These are phyloP conservation scores for Brasilioporus rufonigricans DNA, from an alignment of 768 basidiomycete genomes.

Conservation along the genomic window DNA sequence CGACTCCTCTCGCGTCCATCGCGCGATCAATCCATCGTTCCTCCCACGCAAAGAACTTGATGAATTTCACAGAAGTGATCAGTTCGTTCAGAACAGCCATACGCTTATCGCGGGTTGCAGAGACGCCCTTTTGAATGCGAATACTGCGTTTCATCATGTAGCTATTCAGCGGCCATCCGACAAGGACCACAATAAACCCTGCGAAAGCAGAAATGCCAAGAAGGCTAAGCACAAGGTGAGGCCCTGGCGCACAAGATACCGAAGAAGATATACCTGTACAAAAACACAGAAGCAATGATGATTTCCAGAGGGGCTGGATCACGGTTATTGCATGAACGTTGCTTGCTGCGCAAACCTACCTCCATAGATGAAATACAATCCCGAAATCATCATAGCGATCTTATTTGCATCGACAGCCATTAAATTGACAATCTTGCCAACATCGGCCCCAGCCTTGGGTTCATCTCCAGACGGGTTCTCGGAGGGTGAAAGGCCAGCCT, in stretches of 20 bases:
- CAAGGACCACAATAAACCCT: constrained; percentile 40
- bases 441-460: constrained; percentile 75
- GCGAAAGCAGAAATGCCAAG: constrained; percentile 47
- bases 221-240: constrained; percentile 52
- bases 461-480: constrained; percentile 39
- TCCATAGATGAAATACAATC: constrained; percentile 66
- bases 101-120: constrained; percentile 39
- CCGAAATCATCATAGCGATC: constrained; percentile 53
- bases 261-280: constrained; percentile 59
- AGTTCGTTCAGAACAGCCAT: constrained; percentile 47
- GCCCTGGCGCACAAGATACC: constrained; percentile 14
- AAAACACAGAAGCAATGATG: constrained; percentile 64
- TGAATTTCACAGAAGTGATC: constrained; percentile 39
- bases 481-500: constrained; percentile 11
- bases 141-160: constrained; percentile 38
- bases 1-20: constrained; percentile 53
- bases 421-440: constrained; percentile 87
- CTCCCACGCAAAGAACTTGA: constrained; percentile 46
- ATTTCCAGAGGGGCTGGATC: constrained; percentile 70
- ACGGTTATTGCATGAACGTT: background rate
- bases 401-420: constrained; percentile 80
- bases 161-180: constrained; percentile 42
- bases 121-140: constrained; percentile 34
- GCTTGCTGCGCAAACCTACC: constrained; percentile 32
- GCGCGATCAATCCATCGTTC: constrained; percentile 42